A percentile compares a stretch with the other conserved stretches of the same genome.
phyloP scores from a whole-genome alignment of 2,329 filamentous ascomycete genomes.

The Cylindrodendrum hubeiense region DNA sequence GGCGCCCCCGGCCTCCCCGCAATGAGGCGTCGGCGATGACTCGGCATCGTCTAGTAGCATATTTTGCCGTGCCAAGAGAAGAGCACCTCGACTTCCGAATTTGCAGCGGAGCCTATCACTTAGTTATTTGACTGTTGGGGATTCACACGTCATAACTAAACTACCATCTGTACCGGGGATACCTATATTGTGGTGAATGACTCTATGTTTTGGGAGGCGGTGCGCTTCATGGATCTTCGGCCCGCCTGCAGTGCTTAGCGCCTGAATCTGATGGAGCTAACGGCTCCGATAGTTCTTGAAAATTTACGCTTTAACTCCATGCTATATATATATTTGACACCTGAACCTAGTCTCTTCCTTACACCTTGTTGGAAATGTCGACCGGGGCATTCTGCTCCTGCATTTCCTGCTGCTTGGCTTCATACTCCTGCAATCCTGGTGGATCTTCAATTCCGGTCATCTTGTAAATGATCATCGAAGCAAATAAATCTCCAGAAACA shows the following conservation, averaged over 20 bases:
- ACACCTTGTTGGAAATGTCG: slow-evolving; percentile 37
- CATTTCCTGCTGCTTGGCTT: slow-evolving; percentile 25
- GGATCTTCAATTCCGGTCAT: slow-evolving; percentile 42
- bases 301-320: slow-evolving; percentile 25
- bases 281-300: neutral
- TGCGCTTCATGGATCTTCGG: neutral
- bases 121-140: no score
- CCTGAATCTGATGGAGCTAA: no score
- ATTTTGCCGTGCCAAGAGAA: neutral
- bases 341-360: neutral
- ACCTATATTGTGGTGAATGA: no score
- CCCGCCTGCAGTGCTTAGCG: no score
- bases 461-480: slow-evolving; percentile 40
- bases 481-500: slow-evolving; percentile 63
- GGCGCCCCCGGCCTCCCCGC: neutral
- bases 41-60: neutral
- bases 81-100: slow-evolving; percentile 1
- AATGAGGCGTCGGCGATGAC: neutral
- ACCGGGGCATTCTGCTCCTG: slow-evolving; percentile 12
- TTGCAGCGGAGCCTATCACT: no score
- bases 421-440: slow-evolving; percentile 32
- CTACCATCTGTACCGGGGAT: no score
- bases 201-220: no score
- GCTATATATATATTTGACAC: neutral
- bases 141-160: no score